phyloP scores from a whole-genome alignment of 192 early-diverging fungal genomes.

The Entomortierella beljakovae region DNA sequence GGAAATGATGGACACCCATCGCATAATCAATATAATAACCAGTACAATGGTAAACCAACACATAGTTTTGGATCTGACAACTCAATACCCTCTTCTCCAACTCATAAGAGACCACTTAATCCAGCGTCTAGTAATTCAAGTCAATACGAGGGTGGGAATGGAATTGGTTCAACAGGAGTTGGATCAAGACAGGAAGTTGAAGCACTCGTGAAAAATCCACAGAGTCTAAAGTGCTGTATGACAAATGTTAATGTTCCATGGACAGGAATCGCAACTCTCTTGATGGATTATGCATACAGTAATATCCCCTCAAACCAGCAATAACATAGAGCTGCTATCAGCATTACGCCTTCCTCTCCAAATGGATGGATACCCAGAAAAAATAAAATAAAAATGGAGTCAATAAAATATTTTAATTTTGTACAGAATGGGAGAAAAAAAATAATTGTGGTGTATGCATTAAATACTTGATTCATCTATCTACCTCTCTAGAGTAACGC shows the following conservation, averaged over 20 bases:
- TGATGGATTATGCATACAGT: slow-evolving; percentile 46
- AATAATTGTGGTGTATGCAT: too few species aligned
- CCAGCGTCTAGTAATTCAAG: not conserved
- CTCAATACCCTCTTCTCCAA: not conserved
- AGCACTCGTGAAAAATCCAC: slow-evolving; percentile 65
- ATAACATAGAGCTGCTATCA: too few species aligned
- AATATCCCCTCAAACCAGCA: not conserved
- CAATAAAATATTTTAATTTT: too few species aligned
- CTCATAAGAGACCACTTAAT: too few species aligned
- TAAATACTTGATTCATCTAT: too few species aligned
- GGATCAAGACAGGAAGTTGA: slow-evolving; percentile 45
- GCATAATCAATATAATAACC: too few species aligned
- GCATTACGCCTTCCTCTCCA: too few species aligned
- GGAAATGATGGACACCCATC: not conserved
- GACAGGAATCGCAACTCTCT: slow-evolving; percentile 73
- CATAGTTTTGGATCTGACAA: not conserved
- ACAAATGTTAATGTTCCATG: slow-evolving; percentile 96
- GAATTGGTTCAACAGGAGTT: slow-evolving; percentile 53
- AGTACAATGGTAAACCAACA: too few species aligned
- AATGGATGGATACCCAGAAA: too few species aligned
- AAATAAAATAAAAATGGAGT: too few species aligned
- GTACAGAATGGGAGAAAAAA: too few species aligned
- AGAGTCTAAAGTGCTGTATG: slow-evolving; percentile 86
- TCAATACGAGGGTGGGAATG: not conserved
- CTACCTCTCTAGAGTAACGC: too few species aligned